phyloP scores from a whole-genome alignment of 768 basidiomycete species.

The Termitomyces sp. region DNA sequence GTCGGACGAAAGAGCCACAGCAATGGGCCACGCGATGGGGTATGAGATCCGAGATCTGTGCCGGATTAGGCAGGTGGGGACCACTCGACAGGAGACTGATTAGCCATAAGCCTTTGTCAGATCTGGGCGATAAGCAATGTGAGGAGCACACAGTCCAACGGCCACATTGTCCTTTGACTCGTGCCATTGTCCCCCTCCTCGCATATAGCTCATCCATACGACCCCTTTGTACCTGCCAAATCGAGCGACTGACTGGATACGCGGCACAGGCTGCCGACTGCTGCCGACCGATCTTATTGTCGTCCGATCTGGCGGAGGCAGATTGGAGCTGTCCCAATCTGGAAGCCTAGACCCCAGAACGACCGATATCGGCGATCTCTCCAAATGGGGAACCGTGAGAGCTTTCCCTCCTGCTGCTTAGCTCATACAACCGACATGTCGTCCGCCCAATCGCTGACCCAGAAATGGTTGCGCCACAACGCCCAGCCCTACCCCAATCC shows the following conservation, averaged over 20 bases:
- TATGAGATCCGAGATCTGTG: constrained; percentile 49
- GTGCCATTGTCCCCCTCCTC: background rate
- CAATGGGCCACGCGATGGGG: constrained; percentile 12
- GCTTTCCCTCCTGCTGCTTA: constrained; percentile 1
- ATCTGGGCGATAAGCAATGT: constrained; percentile 15
- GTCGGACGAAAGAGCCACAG: constrained; percentile 24
- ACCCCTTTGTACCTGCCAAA: constrained; percentile 30
- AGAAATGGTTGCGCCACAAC: constrained; percentile 68
- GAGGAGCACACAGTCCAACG: background rate
- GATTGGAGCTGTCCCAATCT: constrained; percentile 14
- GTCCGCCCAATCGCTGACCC: constrained; percentile 35
- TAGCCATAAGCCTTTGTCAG: constrained; percentile 12
- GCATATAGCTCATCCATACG: background rate
- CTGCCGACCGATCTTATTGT: constrained; percentile 19
- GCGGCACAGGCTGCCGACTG: constrained; percentile 11
- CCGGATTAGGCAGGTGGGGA: constrained; percentile 46
- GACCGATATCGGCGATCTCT: constrained; percentile 8
- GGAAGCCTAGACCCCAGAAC: constrained; percentile 23
- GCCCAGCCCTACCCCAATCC: constrained; percentile 50
- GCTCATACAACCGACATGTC: constrained; percentile 14
- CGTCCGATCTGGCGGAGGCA: constrained; percentile 20
- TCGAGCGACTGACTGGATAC: constrained; percentile 8
- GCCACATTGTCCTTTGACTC: background rate
- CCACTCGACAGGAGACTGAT: constrained; percentile 46
- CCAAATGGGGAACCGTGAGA: constrained; percentile 16